Evolutionary conservation across 106 monocot species (phyloP), one percentile per base, ranked within the genome.

Genomic region (Hemerocallis citrina): DNA sequence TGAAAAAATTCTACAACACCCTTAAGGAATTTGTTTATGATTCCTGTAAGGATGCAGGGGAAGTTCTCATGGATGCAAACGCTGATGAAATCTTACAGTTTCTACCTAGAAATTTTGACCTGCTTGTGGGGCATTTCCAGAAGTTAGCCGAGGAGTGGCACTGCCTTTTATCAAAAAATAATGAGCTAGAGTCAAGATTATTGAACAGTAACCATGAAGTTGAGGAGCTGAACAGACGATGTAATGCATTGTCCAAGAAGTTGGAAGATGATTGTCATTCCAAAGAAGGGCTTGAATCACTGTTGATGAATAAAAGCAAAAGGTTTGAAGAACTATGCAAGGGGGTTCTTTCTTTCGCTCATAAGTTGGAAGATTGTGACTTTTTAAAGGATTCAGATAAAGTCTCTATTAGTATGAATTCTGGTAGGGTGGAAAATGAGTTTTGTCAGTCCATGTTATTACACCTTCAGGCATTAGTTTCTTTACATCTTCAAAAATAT

Each of bases 221-320:
- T 51, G 76, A 95, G 69, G 83, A 83, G 24, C 72, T 89, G 68
- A 72, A 61, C 28, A 37, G 59, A 57, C 69, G 52, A 65, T 86
- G 50, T 56, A 58, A 42, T 50, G 24, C 57, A 48, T 74, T 84
- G 66, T 23, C 34, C 23, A 78, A 74, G 46, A 67, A 73, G 54
- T 31, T 81, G 52, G 79, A 82, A 24, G 70, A 78, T 28, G 10
- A 68, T 25, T 45, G 55, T 25, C 34, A 32, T 34, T 22, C 46
- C 7, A 75, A 74, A 37, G 69, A 47, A 52, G 75, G 67, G 7
- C 81, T 91, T 64, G 76, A 84, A 67, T 59, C 40, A 34, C 62
- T 42, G 67, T 74, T 84, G 45, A 62, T 57, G 54, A 76, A 63
- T 55, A 77, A 63, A 68, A 61, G 40, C 33, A 48, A 67, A 28